A percentile compares a stretch with the other conserved stretches of the same genome.
Conservation (phyloP, 2,329 filamentous ascomycete species). For the Curvularia sp. region DNA sequence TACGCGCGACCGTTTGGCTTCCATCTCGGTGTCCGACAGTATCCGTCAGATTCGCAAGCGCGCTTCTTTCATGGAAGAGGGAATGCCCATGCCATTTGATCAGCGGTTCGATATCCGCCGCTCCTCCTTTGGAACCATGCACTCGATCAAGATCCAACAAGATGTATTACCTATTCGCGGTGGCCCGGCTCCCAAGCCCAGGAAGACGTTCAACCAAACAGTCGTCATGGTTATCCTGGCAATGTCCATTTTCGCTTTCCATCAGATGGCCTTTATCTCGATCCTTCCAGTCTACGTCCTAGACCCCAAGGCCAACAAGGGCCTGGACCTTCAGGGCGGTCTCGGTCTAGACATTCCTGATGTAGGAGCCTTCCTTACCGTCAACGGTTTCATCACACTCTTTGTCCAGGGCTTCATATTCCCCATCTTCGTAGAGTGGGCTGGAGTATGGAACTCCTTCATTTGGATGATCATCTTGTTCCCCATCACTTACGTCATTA, state of each 20-base stretch:
- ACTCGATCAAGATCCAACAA: slow-evolving; percentile 44
- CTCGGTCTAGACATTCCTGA: slow-evolving; percentile 70
- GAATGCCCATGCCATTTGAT: slow-evolving; percentile 44
- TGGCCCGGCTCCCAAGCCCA: slow-evolving; percentile 23
- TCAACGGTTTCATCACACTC: slow-evolving; percentile 75
- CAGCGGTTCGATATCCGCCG: slow-evolving; percentile 48
- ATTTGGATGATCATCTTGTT: slow-evolving; percentile 70
- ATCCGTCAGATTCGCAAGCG: slow-evolving; percentile 47
- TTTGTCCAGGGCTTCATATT: slow-evolving; percentile 78
- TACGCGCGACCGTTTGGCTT: slow-evolving; percentile 35
- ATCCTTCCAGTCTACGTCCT: slow-evolving; percentile 91
- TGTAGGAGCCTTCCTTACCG: slow-evolving; percentile 71
- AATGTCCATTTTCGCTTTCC: slow-evolving; percentile 87
- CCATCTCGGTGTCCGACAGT: slow-evolving; percentile 42
- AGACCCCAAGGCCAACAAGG: slow-evolving; percentile 62
- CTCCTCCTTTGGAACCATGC: slow-evolving; percentile 49
- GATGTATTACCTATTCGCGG: slow-evolving; percentile 32
- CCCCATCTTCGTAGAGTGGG: slow-evolving; percentile 66
- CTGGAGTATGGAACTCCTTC: slow-evolving; percentile 74
- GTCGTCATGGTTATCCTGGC: slow-evolving; percentile 81
- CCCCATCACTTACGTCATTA: slow-evolving; percentile 71
- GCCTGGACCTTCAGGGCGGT: slow-evolving; percentile 62
- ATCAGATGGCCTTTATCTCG: slow-evolving; percentile 88
- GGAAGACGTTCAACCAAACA: slow-evolving; percentile 64
- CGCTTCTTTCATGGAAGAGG: slow-evolving; percentile 48